phyloP scores from a whole-genome alignment of 2,329 filamentous ascomycete species.

The Mariannaea elegans region DNA sequence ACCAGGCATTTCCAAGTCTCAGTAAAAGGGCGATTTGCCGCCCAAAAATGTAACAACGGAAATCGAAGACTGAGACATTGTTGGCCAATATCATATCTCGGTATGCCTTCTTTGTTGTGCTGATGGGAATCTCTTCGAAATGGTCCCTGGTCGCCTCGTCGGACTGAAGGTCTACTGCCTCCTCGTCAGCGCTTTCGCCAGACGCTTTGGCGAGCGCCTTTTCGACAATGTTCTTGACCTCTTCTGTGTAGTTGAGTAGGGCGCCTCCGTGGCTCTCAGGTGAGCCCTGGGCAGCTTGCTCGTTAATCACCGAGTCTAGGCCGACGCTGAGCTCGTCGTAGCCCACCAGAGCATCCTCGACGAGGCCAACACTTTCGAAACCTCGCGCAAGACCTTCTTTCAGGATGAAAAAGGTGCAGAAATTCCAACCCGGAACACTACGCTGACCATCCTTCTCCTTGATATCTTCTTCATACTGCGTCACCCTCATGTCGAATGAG shows the following conservation, averaged over 20 bases:
- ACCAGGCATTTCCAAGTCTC: slow-evolving; percentile 79
- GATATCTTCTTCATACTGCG: slow-evolving; percentile 97
- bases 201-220: slow-evolving; percentile 55
- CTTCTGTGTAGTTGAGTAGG: slow-evolving; percentile 77
- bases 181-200: slow-evolving; percentile 47
- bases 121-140: slow-evolving; percentile 68
- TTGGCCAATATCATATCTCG: slow-evolving; percentile 92
- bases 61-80: slow-evolving; percentile 96
- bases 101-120: slow-evolving; percentile 79
- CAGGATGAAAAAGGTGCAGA: slow-evolving; percentile 98
- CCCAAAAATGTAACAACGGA: slow-evolving; percentile 91
- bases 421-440: slow-evolving; percentile 94
- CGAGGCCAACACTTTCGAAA: slow-evolving; percentile 94
- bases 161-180: slow-evolving; percentile 61
- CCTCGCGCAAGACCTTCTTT: slow-evolving; percentile 94
- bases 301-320: slow-evolving; percentile 81
- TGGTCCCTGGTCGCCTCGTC: slow-evolving; percentile 49
- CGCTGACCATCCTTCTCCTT: slow-evolving; percentile 91
- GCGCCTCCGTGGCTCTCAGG: slow-evolving; percentile 75
- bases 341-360: slow-evolving; percentile 92
- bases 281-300: slow-evolving; percentile 69
- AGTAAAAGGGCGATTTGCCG: slow-evolving; percentile 85
- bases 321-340: slow-evolving; percentile 95
- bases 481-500: slow-evolving; percentile 90
- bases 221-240: slow-evolving; percentile 70